Base-by-base conservation (phyloP, 352 stramenopile genomes). In the Phytophthora idaei region DNA sequence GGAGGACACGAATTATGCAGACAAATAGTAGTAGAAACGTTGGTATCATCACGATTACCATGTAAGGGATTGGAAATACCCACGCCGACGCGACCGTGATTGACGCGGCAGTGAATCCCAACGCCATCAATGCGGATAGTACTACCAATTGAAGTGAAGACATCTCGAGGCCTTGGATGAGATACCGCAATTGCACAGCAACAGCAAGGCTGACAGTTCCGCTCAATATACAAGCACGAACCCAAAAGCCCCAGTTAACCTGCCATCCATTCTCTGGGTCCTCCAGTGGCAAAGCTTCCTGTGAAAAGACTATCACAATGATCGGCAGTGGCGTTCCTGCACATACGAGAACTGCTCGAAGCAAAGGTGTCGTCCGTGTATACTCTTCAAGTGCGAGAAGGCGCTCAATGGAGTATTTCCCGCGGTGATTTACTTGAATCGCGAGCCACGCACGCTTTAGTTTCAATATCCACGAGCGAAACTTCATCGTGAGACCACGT, bases 51-150 rank as follows among this genome's bases (percentile, higher is more conserved):
- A 54, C 3, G 17, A 66, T 44, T 8, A 53, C 54, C 58, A 69
- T 73, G 25, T 57, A 74, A 10, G 69, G 69, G 25, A 74, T 74
- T 36, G 69, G 69, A 17, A 74, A 77, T 12, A 56, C 37, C 46
- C n/a, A 64, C 1, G 53, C 0, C 1, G 50, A 63, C 1, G 65
- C 60, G 0, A 74, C 28, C 2, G 48, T 1, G 9, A 74, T 52
- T 7, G 46, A 63, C 1, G 5, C 8, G 4, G 46, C 47, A 0
- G 45, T 60, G 2, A 67, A 69, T 11, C 36, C 10, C 14, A 66
- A 11, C 14, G 57, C 41, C 25, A 63, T 27, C 9, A 37, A 39
- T 8, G 29, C 14, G 1, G 52, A 63, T n/a, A 57, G 44, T 12
- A 64, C 0, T 7, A 48, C 6, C 15, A 73, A 9, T 17, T 69